Evolutionary conservation across 805 yeast genomes (phyloP).

Genomic region (Metschnikowia henanensis): DNA sequence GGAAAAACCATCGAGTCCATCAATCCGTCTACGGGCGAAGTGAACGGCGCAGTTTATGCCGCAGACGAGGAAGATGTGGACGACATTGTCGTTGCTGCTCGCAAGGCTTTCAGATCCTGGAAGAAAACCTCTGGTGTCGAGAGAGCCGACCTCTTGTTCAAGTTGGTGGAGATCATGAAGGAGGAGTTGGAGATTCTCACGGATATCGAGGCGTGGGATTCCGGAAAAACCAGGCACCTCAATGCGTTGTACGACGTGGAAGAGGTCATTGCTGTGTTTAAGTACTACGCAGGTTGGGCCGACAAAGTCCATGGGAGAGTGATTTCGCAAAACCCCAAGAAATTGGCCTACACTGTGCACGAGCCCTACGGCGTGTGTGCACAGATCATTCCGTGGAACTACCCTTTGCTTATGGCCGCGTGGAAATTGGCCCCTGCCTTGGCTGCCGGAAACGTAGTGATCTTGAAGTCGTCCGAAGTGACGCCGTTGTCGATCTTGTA

Average conservation of each 20-base stretch:
- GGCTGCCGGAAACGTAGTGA: conserved; percentile 74
- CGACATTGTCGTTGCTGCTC: conserved; percentile 40
- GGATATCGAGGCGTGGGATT: conserved; percentile 47
- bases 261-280: conserved; percentile 44
- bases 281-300: conserved; percentile 64
- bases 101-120: conserved; percentile 46
- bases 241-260: conserved; percentile 52
- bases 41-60: conserved; percentile 41
- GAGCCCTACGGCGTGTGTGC: conserved; percentile 70
- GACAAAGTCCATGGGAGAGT: conserved; percentile 52
- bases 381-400: conserved; percentile 73
- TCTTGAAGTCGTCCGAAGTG: conserved; percentile 73
- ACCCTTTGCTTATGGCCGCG: conserved; percentile 65
- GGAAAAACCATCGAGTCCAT: conserved; percentile 39
- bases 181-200: conserved; percentile 34
- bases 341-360: conserved; percentile 66
- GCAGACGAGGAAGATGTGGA: conserved; percentile 45
- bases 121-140: conserved; percentile 44
- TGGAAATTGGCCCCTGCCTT: conserved; percentile 86
- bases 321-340: conserved; percentile 44
- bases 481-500: conserved; percentile 71
- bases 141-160: conserved; percentile 36
- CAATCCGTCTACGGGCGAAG: conserved; percentile 45
- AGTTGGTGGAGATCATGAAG: conserved; percentile 37
- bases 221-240: conserved; percentile 45